Base-by-base conservation (phyloP, 2,329 filamentous ascomycete species). In the Microsporum ferrugineum region DNA sequence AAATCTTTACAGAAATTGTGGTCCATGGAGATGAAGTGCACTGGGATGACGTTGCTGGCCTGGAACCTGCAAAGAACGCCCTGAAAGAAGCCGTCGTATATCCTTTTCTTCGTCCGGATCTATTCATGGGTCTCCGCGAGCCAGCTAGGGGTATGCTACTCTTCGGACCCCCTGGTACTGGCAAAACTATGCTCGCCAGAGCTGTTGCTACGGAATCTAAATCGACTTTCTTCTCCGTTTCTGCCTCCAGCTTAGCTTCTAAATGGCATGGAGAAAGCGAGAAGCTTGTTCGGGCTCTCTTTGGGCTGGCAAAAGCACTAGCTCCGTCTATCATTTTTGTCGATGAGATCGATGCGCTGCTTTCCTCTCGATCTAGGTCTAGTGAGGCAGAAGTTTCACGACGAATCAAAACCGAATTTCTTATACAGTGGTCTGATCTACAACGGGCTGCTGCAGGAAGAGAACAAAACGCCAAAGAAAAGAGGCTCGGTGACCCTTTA, bases 311-410 rank as follows among this genome's bases (percentile, higher is more conserved):
- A 3, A 95, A 95, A 72, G 81, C 85, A 39, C 80, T 97, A 51
- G 91, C 94, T 0, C 94, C 94, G 0, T 94, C 88, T 63, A 97
- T 99, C 71, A 97, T 99, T 62, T 99, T 99, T 67, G 91, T 99
- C 3, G 94, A 99, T 69, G 94, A 99, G 72, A 99, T 99, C 64
- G 94, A 99, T 72, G 96, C 91, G 0, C 78, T 99, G 0, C 80
- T 99, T 0, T 95, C 91, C 0, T 85, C 91, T 14, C 82, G 94
- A 58, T 89, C 89, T 0, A 86, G 86, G 1, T 72, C 73, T 2
- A 87, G 89, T 0, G 94, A 97, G 70, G 89, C 97, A 68, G 94
- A 99, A 75, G 90, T 94, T 0, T 95, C 91, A 0, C 82, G 92
- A 61, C 84, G 94, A 60, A 95, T 96, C 70, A 99, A 99, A 76